These are phyloP conservation scores for Mollisia scopiformis DNA, from an alignment of 2,329 filamentous ascomycete species.

Conservation along the genomic window DNA sequence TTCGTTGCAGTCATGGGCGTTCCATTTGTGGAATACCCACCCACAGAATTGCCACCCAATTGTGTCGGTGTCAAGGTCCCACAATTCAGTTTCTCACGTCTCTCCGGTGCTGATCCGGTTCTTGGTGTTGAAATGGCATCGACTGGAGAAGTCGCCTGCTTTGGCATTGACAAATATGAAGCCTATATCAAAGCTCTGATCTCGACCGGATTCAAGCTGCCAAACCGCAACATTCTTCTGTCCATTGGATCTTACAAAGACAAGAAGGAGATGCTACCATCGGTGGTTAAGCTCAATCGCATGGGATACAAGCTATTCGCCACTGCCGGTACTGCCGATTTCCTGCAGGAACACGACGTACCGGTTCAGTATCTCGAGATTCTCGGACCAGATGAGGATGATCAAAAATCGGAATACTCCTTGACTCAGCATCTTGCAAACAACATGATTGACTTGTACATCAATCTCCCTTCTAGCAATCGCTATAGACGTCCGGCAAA, in stretches of 20 bases:
- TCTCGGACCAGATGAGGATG: constrained; percentile 74
- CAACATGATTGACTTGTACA: constrained; percentile 97
- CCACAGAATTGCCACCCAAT: constrained; percentile 72
- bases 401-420: constrained; percentile 94
- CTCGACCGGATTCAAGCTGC: constrained; percentile 94
- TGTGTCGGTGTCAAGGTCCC: constrained; percentile 97
- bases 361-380: constrained; percentile 93
- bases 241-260: constrained; percentile 98
- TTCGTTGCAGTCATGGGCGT: constrained; percentile 86
- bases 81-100: constrained; percentile 97
- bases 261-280: constrained; percentile 95
- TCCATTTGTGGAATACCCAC: constrained; percentile 81
- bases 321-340: constrained; percentile 95
- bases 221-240: constrained; percentile 91
- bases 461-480: constrained; percentile 99
- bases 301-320: constrained; percentile 96
- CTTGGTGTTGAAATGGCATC: constrained; percentile 99
- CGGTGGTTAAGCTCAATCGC: constrained; percentile 84
- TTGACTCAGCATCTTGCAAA: constrained; percentile 95
- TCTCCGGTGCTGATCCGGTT: constrained; percentile 94
- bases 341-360: constrained; percentile 89
- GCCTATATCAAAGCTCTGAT: constrained; percentile 96
- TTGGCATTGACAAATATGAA: constrained; percentile 94
- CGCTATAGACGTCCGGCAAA: constrained; percentile 94
- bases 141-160: constrained; percentile 96